Percentiles rank a stretch among this genome's conserved stretches.
Conservation (phyloP, 805 yeast species). For the Candida taoyuanica region DNA sequence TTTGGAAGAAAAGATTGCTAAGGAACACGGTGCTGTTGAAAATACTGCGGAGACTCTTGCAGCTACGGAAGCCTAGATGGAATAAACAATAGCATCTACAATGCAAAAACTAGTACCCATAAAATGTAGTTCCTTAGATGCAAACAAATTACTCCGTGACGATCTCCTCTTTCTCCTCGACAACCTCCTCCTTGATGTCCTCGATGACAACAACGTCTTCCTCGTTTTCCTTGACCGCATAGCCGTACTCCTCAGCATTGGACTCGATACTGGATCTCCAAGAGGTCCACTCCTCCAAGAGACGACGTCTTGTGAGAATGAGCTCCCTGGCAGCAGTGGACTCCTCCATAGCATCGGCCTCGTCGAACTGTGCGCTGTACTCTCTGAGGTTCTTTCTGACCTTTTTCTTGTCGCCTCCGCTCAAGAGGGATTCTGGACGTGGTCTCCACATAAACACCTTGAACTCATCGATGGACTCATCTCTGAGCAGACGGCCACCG, state of each 20-base stretch:
- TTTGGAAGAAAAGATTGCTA: not conserved
- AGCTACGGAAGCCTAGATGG: not conserved
- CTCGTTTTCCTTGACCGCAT: conserved; percentile 53
- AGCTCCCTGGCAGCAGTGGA: conserved; percentile 87
- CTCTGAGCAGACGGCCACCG: conserved; percentile 71
- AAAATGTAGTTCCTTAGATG: not conserved
- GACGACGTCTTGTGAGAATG: conserved; percentile 75
- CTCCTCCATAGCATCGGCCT: conserved; percentile 92
- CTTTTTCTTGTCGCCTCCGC: conserved; percentile 79
- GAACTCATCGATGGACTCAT: conserved; percentile 77
- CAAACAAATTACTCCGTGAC: conserved; percentile 10
- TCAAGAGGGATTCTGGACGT: conserved; percentile 77
- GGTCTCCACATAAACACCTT: conserved; percentile 96
- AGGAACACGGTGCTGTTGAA: not conserved
- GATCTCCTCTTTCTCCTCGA: conserved; percentile 36
- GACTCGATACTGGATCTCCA: conserved; percentile 60
- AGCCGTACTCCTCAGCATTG: conserved; percentile 45
- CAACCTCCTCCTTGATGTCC: conserved; percentile 66
- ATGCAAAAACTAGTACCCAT: too few relatives aligned
- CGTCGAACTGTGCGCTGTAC: conserved; percentile 90
- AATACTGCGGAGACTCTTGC: not conserved
- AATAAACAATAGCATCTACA: too few relatives aligned
- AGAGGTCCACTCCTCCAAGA: conserved; percentile 78
- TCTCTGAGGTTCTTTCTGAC: conserved; percentile 85
- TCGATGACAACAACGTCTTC: conserved; percentile 55